Evolutionary conservation across 1,284 basidiomycete species (phyloP).

Genomic region (Phaffia rhodozyma): DNA sequence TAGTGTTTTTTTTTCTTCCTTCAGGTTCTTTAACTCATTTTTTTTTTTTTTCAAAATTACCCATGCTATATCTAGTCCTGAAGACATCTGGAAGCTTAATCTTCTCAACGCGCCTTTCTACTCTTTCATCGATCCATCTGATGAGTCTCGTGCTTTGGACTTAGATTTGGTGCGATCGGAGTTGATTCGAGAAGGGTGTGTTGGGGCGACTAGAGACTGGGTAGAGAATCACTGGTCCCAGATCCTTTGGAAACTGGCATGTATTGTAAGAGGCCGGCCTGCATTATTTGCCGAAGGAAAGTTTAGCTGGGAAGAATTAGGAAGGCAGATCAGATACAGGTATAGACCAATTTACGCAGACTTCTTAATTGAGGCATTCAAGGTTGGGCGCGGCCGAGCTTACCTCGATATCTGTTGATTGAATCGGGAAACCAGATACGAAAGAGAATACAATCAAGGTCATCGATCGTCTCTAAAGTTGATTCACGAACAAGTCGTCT

Average conservation of each 20-base stretch:
- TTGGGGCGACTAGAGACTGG: conserved; percentile 54
- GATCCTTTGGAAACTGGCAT: conserved; percentile 89
- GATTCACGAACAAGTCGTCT: conserved; percentile 49
- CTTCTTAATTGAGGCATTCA: no score
- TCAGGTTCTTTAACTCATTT: neutral
- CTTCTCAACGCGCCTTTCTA: conserved; percentile 51
- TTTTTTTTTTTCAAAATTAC: neutral
- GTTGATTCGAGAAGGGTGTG: conserved; percentile 18
- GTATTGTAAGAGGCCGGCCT: conserved; percentile 62
- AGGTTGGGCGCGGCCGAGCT: no score
- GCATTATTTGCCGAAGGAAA: conserved; percentile 41
- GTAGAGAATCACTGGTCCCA: conserved; percentile 81
- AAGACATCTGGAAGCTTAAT: conserved; percentile 49
- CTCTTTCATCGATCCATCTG: conserved; percentile 43
- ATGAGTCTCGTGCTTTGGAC: conserved; percentile 22
- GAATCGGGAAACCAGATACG: conserved; percentile 50
- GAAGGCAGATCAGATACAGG: conserved; percentile 76
- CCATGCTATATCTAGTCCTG: conserved; percentile 24
- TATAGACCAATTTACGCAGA: conserved; percentile 31
- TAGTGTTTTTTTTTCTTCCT: conserved; percentile 1
- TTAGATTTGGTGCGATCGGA: conserved; percentile 22
- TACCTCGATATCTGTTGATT: no score
- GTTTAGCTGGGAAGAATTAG: conserved; percentile 70
- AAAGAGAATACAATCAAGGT: conserved; percentile 69
- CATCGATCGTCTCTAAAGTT: conserved; percentile 61